phyloP scores from a whole-genome alignment of 768 basidiomycete genomes.

The Piloderma croceum region DNA sequence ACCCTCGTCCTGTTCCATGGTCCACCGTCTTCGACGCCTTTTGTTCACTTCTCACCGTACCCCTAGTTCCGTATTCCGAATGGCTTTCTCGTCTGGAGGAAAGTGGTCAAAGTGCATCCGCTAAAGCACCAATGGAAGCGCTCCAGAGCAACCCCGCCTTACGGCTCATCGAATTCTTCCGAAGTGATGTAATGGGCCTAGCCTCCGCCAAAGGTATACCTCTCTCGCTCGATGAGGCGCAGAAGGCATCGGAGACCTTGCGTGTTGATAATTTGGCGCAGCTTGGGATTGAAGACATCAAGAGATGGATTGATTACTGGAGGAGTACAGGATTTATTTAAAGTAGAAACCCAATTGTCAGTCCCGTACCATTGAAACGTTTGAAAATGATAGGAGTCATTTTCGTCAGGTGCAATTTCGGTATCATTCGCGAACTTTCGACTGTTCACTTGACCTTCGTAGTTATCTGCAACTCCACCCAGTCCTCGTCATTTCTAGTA shows the following conservation, averaged over 20 bases:
- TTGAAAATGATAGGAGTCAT: no score
- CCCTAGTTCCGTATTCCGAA: conserved; percentile 25
- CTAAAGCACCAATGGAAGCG: neutral
- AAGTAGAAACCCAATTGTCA: no score
- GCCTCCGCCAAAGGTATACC: no score
- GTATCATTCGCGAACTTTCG: no score
- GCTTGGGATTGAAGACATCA: neutral
- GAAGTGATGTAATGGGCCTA: neutral
- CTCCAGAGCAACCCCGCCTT: conserved; percentile 19
- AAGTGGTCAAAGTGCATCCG: conserved; percentile 2
- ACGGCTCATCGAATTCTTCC: conserved; percentile 26
- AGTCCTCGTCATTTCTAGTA: no score
- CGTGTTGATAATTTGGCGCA: neutral
- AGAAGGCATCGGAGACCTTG: neutral
- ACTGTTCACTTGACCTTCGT: no score
- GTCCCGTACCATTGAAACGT: no score
- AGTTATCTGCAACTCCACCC: no score
- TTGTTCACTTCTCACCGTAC: no score
- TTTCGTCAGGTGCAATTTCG: no score
- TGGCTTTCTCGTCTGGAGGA: conserved; percentile 28
- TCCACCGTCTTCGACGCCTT: conserved; percentile 15
- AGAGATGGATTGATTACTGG: neutral
- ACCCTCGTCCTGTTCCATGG: conserved; percentile 11
- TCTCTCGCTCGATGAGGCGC: neutral
- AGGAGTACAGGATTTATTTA: neutral